A percentile compares a stretch with the other conserved stretches of the same genome.
Evolutionary conservation across 2,329 filamentous ascomycete genomes (phyloP).

Genomic region (Alternaria rosae): DNA sequence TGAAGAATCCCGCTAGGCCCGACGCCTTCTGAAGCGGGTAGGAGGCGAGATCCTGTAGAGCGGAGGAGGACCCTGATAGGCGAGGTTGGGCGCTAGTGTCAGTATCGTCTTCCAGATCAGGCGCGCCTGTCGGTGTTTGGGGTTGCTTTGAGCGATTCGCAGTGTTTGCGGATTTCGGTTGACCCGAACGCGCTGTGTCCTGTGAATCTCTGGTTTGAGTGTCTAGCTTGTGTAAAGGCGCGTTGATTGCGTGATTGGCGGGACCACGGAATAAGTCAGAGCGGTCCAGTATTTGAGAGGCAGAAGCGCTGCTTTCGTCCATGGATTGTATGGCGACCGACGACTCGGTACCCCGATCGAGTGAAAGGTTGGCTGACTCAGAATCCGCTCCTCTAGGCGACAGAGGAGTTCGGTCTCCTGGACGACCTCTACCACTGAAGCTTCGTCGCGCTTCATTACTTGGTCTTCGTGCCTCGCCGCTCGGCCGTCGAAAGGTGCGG

Average conservation of each 20-base stretch:
- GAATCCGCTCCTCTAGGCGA: slow-evolving; percentile 66
- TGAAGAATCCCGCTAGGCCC: slow-evolving; percentile 82
- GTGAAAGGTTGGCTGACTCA: slow-evolving; percentile 77
- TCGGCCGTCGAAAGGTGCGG: slow-evolving; percentile 61
- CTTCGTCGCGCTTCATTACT: slow-evolving; percentile 60
- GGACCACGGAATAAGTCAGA: slow-evolving; percentile 90
- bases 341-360: slow-evolving; percentile 77
- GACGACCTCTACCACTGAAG: slow-evolving; percentile 64
- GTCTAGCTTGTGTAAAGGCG: slow-evolving; percentile 32
- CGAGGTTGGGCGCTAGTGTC: slow-evolving; percentile 33
- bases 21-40: slow-evolving; percentile 86
- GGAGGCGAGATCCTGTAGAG: slow-evolving; percentile 68
- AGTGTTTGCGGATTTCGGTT: slow-evolving; percentile 18
- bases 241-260: slow-evolving; percentile 59
- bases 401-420: slow-evolving; percentile 57
- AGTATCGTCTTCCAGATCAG: slow-evolving; percentile 39
- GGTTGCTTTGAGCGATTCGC: slow-evolving; percentile 21
- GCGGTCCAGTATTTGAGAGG: slow-evolving; percentile 85
- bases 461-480: slow-evolving; percentile 42
- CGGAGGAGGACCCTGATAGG: slow-evolving; percentile 57
- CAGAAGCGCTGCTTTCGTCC: slow-evolving; percentile 79
- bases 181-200: slow-evolving; percentile 47
- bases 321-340: slow-evolving; percentile 67
- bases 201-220: slow-evolving; percentile 42
- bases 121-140: slow-evolving; percentile 13